Evolutionary conservation across 306 rosid genomes (phyloP).

Genomic region (Cucumis hystrix): DNA sequence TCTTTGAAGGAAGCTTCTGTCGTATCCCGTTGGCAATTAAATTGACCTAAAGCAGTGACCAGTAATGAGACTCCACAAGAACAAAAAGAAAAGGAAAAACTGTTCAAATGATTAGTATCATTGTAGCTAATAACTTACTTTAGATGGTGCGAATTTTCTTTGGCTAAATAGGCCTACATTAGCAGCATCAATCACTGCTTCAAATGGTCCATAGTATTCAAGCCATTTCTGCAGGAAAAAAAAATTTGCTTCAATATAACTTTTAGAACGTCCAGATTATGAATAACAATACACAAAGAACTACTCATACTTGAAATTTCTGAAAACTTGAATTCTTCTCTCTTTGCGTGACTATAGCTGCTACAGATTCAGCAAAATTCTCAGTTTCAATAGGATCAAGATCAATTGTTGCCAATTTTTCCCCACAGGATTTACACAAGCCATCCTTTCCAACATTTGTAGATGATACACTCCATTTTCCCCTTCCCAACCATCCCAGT

Average conservation of each 20-base stretch:
- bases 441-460: slow-evolving; percentile 68
- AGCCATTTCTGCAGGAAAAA: slow-evolving; percentile 72
- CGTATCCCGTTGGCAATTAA: slow-evolving; percentile 59
- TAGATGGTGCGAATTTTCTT: slow-evolving; percentile 57
- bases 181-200: slow-evolving; percentile 93
- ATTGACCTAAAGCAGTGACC: slow-evolving; percentile 34
- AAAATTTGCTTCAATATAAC: slow-evolving; percentile 2
- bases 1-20: slow-evolving; percentile 67
- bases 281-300: not conserved
- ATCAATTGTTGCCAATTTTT: slow-evolving; percentile 61
- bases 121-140: slow-evolving; percentile 36
- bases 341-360: slow-evolving; percentile 50
- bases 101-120: not conserved
- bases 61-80: not conserved
- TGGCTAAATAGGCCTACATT: slow-evolving; percentile 76
- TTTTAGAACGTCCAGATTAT: not conserved
- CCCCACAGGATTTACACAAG: slow-evolving; percentile 62
- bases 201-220: slow-evolving; percentile 77
- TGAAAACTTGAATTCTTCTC: slow-evolving; percentile 63
- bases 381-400: slow-evolving; percentile 87
- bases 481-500: slow-evolving; percentile 85
- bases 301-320: slow-evolving; percentile 68
- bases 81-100: not conserved
- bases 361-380: slow-evolving; percentile 75
- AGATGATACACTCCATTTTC: slow-evolving; percentile 49